Base-by-base conservation (phyloP, 768 basidiomycete species). In the Tricholoma sp. region DNA sequence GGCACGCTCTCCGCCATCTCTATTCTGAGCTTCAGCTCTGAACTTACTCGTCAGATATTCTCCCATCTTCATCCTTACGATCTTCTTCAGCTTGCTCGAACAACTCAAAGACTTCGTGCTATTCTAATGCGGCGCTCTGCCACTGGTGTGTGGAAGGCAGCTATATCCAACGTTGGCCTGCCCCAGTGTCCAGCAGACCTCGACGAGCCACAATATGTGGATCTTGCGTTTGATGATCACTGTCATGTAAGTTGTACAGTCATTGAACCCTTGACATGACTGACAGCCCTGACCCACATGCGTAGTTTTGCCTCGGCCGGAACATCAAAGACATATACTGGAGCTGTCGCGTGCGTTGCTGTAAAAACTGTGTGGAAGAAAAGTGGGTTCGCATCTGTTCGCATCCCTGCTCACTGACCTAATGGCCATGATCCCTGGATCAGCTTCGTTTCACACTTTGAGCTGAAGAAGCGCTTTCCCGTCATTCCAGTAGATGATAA, bases 171-270 rank as follows among this genome's bases (percentile, higher is more conserved):
- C 41, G 18, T 42, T 2, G 71, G 67, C 13, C 63, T 80, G 5
- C 81, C 80, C 1, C 54, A 66, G 6, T 77, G 76, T 53, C 81
- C 79, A 0, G 45, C 54, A 3, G 80, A 81, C 61, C 61, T 81
- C 53, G 69, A 62, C 15, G 80, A 82, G 57, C 71, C 70, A 0
- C 70, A 76, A 53, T 81, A 76, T 56, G 71, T 75, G 8, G 72
- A 70, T 56, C 72, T 82, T n/a, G 70, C 68, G 9, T 81, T 81
- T 54, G 72, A 73, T 56, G 56, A 71, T 33, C 65, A 72, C 62
- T 78, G 79, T 63, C 72, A 79, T 67, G 80, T 79, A 58, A 57
- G 70, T 64, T 28, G 37, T 13, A 24, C 39, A 41, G 34, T 3
- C 3, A 9, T 55, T 55, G 47, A 62, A 54, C 10, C 8, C 39